Evolutionary conservation across 257 asterid species (phyloP).

Genomic region (Handroanthus guayacan): DNA sequence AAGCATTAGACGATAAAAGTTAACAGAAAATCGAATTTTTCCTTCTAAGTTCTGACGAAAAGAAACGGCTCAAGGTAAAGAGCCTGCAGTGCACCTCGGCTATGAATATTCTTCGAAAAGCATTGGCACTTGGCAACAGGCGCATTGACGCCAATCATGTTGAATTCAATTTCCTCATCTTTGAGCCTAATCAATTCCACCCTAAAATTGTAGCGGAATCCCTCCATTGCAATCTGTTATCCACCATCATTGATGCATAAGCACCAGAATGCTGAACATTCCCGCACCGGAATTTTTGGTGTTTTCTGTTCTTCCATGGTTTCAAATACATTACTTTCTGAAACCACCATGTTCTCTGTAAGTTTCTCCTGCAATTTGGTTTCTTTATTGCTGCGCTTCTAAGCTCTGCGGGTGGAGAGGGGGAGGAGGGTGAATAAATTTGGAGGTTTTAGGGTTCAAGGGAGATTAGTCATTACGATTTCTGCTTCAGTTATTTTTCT

Average conservation of each 20-base stretch:
- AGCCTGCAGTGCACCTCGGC: constrained; percentile 62
- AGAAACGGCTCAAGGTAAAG: background rate
- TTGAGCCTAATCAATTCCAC: constrained; percentile 64
- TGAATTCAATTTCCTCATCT: constrained; percentile 77
- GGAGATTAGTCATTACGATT: too few species aligned
- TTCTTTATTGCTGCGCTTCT: too few species aligned
- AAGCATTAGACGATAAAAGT: background rate
- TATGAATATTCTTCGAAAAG: constrained; percentile 90
- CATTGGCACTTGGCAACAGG: constrained; percentile 88
- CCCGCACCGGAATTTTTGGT: constrained; percentile 73
- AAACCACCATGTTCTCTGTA: constrained; percentile 26
- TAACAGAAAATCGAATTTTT: constrained; percentile 7
- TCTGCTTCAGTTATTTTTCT: too few species aligned
- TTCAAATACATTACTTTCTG: constrained; percentile 3
- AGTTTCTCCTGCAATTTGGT: background rate
- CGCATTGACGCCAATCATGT: constrained; percentile 89
- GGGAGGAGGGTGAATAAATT: too few species aligned
- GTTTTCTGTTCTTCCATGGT: constrained; percentile 32
- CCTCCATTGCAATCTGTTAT: constrained; percentile 72
- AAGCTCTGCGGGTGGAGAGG: too few species aligned
- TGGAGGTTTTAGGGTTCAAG: too few species aligned
- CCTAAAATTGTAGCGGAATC: constrained; percentile 63
- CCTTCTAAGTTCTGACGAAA: background rate
- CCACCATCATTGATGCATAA: constrained; percentile 80
- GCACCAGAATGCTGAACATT: constrained; percentile 79